A percentile compares a stretch with the other conserved stretches of the same genome.
Conservation (phyloP, 345 rosid species). For the Gossypium sturtianum region DNA sequence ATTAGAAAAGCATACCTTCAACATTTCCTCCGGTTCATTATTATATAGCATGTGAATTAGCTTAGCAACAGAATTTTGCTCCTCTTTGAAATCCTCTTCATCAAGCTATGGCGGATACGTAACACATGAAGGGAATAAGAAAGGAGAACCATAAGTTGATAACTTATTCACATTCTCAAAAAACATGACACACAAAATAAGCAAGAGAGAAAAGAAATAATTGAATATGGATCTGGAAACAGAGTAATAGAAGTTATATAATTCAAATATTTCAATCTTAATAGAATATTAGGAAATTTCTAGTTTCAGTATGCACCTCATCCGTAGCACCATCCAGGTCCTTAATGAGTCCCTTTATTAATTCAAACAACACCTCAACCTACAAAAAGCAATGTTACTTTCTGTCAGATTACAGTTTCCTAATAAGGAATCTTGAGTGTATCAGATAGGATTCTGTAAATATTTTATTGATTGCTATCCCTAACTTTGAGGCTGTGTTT, state of each 20-base stretch:
- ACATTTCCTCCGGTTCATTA: slow-evolving; percentile 82
- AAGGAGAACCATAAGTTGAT: slow-evolving; percentile 2
- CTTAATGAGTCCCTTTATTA: slow-evolving; percentile 83
- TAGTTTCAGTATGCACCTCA: slow-evolving; percentile 41
- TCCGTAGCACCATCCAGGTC: slow-evolving; percentile 65
- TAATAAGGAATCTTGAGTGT: too few species aligned
- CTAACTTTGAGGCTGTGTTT: too few species aligned
- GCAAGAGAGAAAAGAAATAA: neutral
- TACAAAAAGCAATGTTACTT: slow-evolving; percentile 27
- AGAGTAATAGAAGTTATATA: neutral
- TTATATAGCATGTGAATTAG: slow-evolving; percentile 79
- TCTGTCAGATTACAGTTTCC: too few species aligned
- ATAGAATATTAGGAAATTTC: neutral
- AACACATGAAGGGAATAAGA: slow-evolving; percentile 10
- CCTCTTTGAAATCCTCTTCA: slow-evolving; percentile 91
- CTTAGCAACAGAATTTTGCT: slow-evolving; percentile 84
- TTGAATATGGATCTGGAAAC: neutral
- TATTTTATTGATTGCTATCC: too few species aligned
- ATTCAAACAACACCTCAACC: slow-evolving; percentile 83
- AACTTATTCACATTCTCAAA: neutral
- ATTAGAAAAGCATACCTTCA: slow-evolving; percentile 39
- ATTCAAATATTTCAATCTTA: neutral
- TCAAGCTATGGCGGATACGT: slow-evolving; percentile 44
- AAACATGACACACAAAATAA: neutral
- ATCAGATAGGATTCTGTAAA: too few species aligned